Conservation (phyloP, 805 yeast species). For the Cephaloascus fragrans region DNA sequence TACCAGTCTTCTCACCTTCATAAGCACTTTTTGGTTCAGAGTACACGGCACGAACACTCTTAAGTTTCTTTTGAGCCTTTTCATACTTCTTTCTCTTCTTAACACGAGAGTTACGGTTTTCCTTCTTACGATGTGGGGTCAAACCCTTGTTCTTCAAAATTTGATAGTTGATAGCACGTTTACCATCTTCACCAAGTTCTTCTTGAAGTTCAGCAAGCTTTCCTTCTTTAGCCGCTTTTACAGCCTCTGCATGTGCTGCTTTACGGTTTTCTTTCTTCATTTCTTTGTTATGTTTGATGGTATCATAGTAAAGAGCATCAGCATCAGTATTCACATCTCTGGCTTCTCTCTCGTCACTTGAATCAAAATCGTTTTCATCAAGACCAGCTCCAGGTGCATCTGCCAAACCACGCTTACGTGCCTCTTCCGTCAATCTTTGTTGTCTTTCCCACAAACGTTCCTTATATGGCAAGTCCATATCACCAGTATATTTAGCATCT, state of each 20-base stretch:
- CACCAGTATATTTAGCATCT: slow-evolving; percentile 61
- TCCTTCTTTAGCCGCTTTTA: slow-evolving; percentile 77
- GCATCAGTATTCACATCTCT: slow-evolving; percentile 31
- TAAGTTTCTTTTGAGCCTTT: slow-evolving; percentile 86
- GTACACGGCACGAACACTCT: slow-evolving; percentile 85
- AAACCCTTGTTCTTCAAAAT: slow-evolving; percentile 94
- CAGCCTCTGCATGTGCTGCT: slow-evolving; percentile 60
- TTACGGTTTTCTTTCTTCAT: slow-evolving; percentile 45
- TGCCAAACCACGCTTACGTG: slow-evolving; percentile 71
- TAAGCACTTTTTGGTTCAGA: slow-evolving; percentile 62
- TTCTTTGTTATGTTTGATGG: slow-evolving; percentile 36
- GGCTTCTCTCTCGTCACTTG: slow-evolving; percentile 36
- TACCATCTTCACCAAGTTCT: slow-evolving; percentile 63
- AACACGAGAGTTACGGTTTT: slow-evolving; percentile 89
- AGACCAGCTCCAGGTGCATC: slow-evolving; percentile 46
- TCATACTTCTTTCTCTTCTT: slow-evolving; percentile 98
- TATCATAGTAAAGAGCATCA: slow-evolving; percentile 52
- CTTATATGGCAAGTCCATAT: slow-evolving; percentile 81
- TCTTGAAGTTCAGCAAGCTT: slow-evolving; percentile 64
- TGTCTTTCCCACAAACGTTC: slow-evolving; percentile 88
- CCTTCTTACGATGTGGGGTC: slow-evolving; percentile 88
- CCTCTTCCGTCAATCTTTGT: slow-evolving; percentile 79
- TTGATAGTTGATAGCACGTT: slow-evolving; percentile 92
- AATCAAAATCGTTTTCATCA: slow-evolving; percentile 37
- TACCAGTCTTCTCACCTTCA: slow-evolving; percentile 94